Base-by-base conservation (phyloP, 2,329 filamentous ascomycete species). In the Clarireedia homoeocarpa region DNA sequence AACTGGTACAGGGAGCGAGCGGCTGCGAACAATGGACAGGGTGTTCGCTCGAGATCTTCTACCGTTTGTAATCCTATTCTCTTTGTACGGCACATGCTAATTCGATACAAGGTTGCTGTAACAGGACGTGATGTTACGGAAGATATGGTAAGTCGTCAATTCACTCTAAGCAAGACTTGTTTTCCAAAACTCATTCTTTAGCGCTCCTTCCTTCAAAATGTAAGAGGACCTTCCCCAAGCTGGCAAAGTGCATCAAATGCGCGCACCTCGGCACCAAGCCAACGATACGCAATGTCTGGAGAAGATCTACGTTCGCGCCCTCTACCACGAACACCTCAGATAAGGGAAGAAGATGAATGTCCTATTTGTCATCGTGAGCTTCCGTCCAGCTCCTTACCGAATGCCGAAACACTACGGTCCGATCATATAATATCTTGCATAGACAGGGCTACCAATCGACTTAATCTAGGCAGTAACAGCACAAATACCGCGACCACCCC, bases 321-420 rank as follows among this genome's bases (percentile, higher is more conserved):
- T 20, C 58, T 63, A 6, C 59, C 65, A 15, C 56, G 55, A 45
- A 55, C 60, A 24, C 63, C 57, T 1, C 80, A 78, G 55, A 76
- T 80, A 64, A 75, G 77, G 5, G 88, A 91, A 67, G 88, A 91
- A 66, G 88, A 91, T 66, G 85, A 89, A 64, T 92, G 88, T 59
- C 88, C 88, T 0, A 80, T 91, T 46, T 92, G 88, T 64, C 86
- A 88, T 65, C 72, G 75, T 39, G 86, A 90, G 70, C 75, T 91
- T 3, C 86, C 88, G 0, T 78, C 81, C 2, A 74, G 75, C 17
- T 69, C 68, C 4, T 72, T 84, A 2, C 69, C 76, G 2, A 76
- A 83, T 59, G 81, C 73, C 55, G 81, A 85, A 63, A 61, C 69
- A 3, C 71, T 79, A 12, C 77, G 83, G 34, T 81, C 83, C 63